These are phyloP conservation scores for Magnaporthiopsis rhizophila DNA, from an alignment of 2,329 filamentous ascomycete genomes.

Conservation along the genomic window DNA sequence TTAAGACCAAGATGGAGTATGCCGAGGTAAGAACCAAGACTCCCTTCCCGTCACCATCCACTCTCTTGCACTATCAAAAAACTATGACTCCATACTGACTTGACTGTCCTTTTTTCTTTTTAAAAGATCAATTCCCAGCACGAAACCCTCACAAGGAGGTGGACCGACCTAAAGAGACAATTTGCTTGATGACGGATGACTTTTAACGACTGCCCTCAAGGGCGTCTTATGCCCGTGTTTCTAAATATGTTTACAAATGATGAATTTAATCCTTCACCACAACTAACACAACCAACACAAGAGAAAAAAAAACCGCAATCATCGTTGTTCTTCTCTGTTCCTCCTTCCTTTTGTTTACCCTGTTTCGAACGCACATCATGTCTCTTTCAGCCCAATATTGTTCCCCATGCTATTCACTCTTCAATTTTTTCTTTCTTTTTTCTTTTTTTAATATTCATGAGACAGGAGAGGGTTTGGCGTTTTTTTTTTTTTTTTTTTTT, in stretches of 20 bases:
- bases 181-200: constrained; percentile 30
- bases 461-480: background rate
- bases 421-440: background rate
- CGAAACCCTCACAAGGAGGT: constrained; percentile 67
- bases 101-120: constrained; percentile 4
- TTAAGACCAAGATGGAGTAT: constrained; percentile 89
- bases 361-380: background rate
- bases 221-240: background rate
- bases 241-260: background rate
- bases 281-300: background rate
- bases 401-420: background rate
- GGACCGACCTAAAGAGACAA: constrained; percentile 62
- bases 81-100: background rate
- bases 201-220: background rate
- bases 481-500: background rate
- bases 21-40: constrained; percentile 65
- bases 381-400: background rate
- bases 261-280: background rate
- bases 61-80: background rate
- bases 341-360: background rate
- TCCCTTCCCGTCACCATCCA: background rate
- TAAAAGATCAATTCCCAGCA: constrained; percentile 61
- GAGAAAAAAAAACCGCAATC: no score
- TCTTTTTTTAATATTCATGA: background rate
- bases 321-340: background rate